Conservation (phyloP, 257 asterid species). For the Nicotiana knightiana region DNA sequence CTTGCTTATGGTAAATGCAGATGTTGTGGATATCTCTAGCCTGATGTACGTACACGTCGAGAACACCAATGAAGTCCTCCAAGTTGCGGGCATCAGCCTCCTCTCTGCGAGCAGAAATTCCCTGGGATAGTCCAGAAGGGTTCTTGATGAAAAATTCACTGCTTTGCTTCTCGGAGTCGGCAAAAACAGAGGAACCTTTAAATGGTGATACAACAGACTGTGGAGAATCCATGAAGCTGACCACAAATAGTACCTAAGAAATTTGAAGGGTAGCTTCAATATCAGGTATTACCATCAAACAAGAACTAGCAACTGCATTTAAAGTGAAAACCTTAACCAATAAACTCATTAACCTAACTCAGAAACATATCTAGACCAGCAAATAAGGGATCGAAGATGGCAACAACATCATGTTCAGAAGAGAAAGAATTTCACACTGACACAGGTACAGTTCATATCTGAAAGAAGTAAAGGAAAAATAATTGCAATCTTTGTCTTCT, state of each 20-base stretch:
- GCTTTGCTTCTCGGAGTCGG: conserved; percentile 53
- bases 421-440: background rate
- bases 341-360: background rate
- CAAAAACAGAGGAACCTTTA: conserved; percentile 40
- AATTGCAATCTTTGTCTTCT: background rate
- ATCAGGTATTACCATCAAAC: background rate
- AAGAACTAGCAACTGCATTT: background rate
- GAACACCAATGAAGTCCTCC: conserved; percentile 46
- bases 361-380: background rate
- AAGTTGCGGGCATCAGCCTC: conserved; percentile 27
- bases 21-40: conserved; percentile 93
- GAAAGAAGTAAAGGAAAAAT: background rate
- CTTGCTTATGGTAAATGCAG: conserved; percentile 94
- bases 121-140: conserved; percentile 24
- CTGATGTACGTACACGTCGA: conserved; percentile 78
- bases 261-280: background rate
- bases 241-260: background rate
- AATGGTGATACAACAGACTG: conserved; percentile 84
- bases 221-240: conserved; percentile 77
- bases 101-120: conserved; percentile 31
- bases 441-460: background rate
- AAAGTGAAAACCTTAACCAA: background rate
- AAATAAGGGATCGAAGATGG: background rate
- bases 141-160: conserved; percentile 26
- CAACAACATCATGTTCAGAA: background rate